Evolutionary conservation across 2,329 filamentous ascomycete genomes (phyloP).

Genomic region (Rutstroemia sp.): DNA sequence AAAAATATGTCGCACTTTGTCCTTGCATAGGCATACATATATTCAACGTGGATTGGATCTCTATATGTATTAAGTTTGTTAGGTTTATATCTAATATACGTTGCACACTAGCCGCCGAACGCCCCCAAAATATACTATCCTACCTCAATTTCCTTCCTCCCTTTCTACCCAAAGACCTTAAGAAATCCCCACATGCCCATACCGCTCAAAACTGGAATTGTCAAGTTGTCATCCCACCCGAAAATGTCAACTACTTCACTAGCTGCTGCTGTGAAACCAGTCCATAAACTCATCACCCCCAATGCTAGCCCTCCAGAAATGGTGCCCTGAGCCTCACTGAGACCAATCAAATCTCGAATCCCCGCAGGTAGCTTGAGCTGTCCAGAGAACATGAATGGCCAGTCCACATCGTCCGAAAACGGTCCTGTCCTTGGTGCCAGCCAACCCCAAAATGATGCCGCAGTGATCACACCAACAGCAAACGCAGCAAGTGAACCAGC

Average conservation of each 20-base stretch:
- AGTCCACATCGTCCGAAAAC: constrained; percentile 60
- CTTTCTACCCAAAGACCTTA: constrained; percentile 62
- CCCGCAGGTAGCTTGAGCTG: constrained; percentile 60
- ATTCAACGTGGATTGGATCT: constrained; percentile 7
- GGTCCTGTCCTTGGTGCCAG: constrained; percentile 63
- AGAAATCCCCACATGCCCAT: constrained; percentile 87
- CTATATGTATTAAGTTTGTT: neutral
- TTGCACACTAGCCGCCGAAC: constrained; percentile 3
- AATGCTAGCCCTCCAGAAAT: constrained; percentile 68
- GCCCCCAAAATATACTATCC: neutral
- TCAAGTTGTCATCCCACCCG: constrained; percentile 95
- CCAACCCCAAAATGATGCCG: constrained; percentile 81
- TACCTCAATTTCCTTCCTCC: constrained; percentile 1
- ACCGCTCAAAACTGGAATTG: constrained; percentile 87
- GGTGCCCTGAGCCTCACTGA: constrained; percentile 49
- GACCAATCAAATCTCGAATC: constrained; percentile 52
- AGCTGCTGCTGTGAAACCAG: constrained; percentile 79
- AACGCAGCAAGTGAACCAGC: constrained; percentile 84
- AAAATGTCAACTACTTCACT: constrained; percentile 90
- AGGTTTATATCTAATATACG: constrained; percentile 1
- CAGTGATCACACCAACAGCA: constrained; percentile 72
- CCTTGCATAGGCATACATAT: constrained; percentile 7
- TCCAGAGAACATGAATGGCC: constrained; percentile 77
- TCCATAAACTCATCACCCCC: constrained; percentile 73
- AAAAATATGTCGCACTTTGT: neutral